Evolutionary conservation across 495 filamentous ascomycete genomes (phyloP).

Genomic region (Daldinia decipiens): DNA sequence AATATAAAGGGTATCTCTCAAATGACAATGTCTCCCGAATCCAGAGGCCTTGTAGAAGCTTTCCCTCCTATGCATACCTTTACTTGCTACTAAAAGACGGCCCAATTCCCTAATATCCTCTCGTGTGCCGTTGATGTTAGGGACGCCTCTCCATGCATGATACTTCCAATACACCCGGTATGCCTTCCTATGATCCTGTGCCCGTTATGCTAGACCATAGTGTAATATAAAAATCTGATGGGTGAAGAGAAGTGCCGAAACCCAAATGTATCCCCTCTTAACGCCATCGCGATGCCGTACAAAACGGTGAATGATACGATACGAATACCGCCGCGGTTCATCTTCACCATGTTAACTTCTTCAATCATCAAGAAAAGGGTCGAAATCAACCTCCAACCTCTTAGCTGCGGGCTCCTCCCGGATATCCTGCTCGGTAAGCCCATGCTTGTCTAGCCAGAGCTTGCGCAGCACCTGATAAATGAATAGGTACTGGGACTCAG

Average conservation of each 20-base stretch:
- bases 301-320: slow-evolving; percentile 1
- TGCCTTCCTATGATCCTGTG: slow-evolving; percentile 23
- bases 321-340: slow-evolving; percentile 1
- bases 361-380: slow-evolving; percentile 46
- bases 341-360: slow-evolving; percentile 27
- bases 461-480: slow-evolving; percentile 88
- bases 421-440: slow-evolving; percentile 38
- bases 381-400: slow-evolving; percentile 57
- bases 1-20: slow-evolving; percentile 38
- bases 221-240: slow-evolving; percentile 5
- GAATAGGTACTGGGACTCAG: slow-evolving; percentile 84
- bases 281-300: slow-evolving; percentile 22
- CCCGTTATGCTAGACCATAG: slow-evolving; percentile 19
- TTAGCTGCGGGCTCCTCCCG: slow-evolving; percentile 55
- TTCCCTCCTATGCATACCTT: slow-evolving; percentile 11
- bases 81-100: neutral
- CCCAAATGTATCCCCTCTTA: neutral
- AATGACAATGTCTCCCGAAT: slow-evolving; percentile 20
- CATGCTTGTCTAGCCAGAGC: slow-evolving; percentile 69
- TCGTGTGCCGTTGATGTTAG: slow-evolving; percentile 3
- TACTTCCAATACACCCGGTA: slow-evolving; percentile 27
- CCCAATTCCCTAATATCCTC: neutral
- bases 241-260: slow-evolving; percentile 8
- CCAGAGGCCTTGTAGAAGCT: neutral
- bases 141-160: slow-evolving; percentile 27